Percentiles rank a stretch among this genome's conserved stretches.
These are phyloP conservation scores for Aphanomyces euteiches DNA, from an alignment of 352 stramenopile genomes.

Conservation along the genomic window DNA sequence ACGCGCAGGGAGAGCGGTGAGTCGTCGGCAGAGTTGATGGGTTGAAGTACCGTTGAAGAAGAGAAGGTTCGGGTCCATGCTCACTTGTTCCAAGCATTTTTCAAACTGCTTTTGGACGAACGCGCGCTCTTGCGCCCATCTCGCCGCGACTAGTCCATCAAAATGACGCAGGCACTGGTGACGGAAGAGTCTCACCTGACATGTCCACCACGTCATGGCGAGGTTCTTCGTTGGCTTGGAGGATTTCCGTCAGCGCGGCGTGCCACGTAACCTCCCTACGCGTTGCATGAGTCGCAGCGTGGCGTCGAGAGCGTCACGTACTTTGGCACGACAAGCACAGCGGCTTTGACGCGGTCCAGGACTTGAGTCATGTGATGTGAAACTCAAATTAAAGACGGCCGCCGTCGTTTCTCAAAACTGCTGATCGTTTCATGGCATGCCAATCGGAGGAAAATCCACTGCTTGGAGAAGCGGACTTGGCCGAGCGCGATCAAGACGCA, in stretches of 20 bases:
- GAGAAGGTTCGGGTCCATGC: conserved; percentile 29
- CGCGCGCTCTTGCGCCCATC: conserved; percentile 15
- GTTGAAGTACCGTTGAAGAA: conserved; percentile 21
- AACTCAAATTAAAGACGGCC: too few species aligned
- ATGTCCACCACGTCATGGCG: not conserved
- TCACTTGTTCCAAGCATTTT: conserved; percentile 25
- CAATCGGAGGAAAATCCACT: not conserved
- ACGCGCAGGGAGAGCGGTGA: not conserved
- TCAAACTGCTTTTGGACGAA: conserved; percentile 26
- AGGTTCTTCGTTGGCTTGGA: conserved; percentile 9
- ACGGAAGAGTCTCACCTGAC: too few species aligned
- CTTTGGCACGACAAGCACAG: not conserved
- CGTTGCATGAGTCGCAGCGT: not conserved
- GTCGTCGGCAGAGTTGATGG: not conserved
- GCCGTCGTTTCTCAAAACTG: too few species aligned
- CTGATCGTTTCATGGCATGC: too few species aligned
- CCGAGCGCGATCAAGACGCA: not conserved
- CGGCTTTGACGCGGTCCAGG: too few species aligned
- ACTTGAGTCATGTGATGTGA: too few species aligned
- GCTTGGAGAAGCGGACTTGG: not conserved
- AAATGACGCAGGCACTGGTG: not conserved
- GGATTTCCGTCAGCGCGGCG: not conserved
- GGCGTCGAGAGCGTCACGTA: not conserved
- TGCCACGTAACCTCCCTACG: conserved; percentile 9
- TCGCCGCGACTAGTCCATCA: conserved; percentile 8